Base-by-base conservation (phyloP, 2,329 filamentous ascomycete species). In the Beauveria australis region DNA sequence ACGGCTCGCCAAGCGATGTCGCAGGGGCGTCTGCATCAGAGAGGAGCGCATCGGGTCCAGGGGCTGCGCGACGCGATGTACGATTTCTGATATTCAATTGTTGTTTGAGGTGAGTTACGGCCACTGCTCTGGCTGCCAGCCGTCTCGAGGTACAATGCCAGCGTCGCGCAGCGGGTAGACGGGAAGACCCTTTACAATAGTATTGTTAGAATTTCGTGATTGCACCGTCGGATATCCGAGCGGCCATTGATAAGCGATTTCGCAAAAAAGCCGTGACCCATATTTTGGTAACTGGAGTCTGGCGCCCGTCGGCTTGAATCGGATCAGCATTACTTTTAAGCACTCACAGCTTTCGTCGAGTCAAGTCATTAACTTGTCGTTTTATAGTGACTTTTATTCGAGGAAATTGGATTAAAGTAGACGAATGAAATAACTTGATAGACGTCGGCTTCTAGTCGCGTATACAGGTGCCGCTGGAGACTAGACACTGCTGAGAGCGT, bases 161-260 rank as follows among this genome's bases (percentile, higher is more conserved):
- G 24, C 41, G 16, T 24, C 6, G 2, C 9, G 53, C 7, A 18
- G 26, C 53, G 26, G 53, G n/a, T 28, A 44, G 26, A 43, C 53
- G 53, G 40, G n/a, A 54, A 44, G 19, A 40, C 53, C 14, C 37
- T 48, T 41, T 12, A 9, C 30, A 51, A 19, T 52, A 26, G 14
- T 49, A 58, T 52, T 53, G 44, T 52, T 46, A 52, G 46, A 24
- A 59, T 53, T 59, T 41, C 37, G n/a, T 48, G 43, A n/a, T 44
- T 28, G 56, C 56, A 40, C 14, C 40, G 26, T 59, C 56, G 56
- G 56, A 59, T 48, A 57, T 59, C 56, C 48, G 48, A 58, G 55
- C 33, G 37, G 30, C 33, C 33, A 41, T 33, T 58, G 46, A 58
- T 14, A 6, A 49, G 26, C 6, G 4, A 3, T 19, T 16, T 9